A percentile compares a stretch with the other conserved stretches of the same genome.
phyloP scores from a whole-genome alignment of 345 rosid genomes.

The Carallia brachiata region DNA sequence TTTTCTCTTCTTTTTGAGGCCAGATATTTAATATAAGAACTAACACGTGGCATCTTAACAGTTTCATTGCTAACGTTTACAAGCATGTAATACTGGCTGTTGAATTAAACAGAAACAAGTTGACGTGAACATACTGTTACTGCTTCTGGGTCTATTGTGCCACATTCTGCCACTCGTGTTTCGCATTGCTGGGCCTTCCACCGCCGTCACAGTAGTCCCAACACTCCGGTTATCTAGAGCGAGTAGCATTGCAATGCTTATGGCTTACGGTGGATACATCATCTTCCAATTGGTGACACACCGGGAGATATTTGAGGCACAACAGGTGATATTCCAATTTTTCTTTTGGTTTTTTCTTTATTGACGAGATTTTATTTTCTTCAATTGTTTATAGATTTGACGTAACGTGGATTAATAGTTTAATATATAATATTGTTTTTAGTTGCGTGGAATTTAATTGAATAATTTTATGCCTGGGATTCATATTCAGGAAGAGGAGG shows the following conservation, averaged over 20 bases:
- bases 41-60: too few relatives aligned
- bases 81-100: not conserved
- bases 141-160: slow-evolving; percentile 71
- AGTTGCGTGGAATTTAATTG: not conserved
- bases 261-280: slow-evolving; percentile 65
- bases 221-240: slow-evolving; percentile 66
- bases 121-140: slow-evolving; percentile 70
- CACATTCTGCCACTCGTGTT: slow-evolving; percentile 67
- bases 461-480: not conserved
- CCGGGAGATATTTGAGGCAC: slow-evolving; percentile 59
- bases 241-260: slow-evolving; percentile 78
- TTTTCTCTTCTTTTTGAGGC: too few relatives aligned
- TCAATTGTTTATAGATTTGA: not conserved
- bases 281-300: slow-evolving; percentile 80
- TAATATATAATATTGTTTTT: not conserved
- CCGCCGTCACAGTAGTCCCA: slow-evolving; percentile 33
- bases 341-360: not conserved
- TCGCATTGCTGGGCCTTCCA: slow-evolving; percentile 34
- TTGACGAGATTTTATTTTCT: not conserved
- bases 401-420: not conserved
- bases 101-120: slow-evolving; percentile 66
- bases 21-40: too few relatives aligned
- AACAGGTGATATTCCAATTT: slow-evolving; percentile 28
- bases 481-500: slow-evolving; percentile 41
- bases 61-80: not conserved